These are phyloP conservation scores for Ananas comosus DNA, from an alignment of 176 grass and related monocot genomes.

Conservation along the genomic window DNA sequence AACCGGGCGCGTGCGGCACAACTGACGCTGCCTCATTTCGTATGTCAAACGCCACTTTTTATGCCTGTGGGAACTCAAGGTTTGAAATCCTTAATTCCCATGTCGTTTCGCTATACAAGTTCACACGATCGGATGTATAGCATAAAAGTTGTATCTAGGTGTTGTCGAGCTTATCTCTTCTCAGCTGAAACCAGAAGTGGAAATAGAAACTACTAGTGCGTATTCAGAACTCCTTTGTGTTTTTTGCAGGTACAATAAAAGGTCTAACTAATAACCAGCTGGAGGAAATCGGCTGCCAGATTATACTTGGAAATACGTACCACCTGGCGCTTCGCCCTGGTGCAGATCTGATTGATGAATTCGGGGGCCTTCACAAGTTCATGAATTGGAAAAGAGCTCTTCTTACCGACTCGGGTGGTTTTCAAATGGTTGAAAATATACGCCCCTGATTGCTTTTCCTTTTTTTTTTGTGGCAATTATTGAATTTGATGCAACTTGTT, in stretches of 20 bases:
- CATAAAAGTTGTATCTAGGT: neutral
- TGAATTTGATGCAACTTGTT: neutral
- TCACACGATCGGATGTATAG: neutral
- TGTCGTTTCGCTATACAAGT: slow-evolving; percentile 10
- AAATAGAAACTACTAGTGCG: neutral
- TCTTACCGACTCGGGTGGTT: slow-evolving; percentile 95
- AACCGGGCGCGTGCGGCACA: slow-evolving; percentile 80
- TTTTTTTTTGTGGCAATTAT: neutral
- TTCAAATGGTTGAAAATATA: slow-evolving; percentile 77
- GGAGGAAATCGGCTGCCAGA: slow-evolving; percentile 87
- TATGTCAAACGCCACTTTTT: slow-evolving; percentile 89
- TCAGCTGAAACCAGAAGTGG: neutral
- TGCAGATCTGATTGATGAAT: slow-evolving; percentile 77
- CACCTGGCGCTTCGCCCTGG: slow-evolving; percentile 91
- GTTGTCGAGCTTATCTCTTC: neutral
- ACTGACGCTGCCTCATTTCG: slow-evolving; percentile 84
- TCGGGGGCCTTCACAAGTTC: slow-evolving; percentile 93
- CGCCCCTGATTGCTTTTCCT: slow-evolving; percentile 16
- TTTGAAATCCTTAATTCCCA: slow-evolving; percentile 14
- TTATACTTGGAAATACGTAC: slow-evolving; percentile 97
- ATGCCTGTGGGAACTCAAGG: slow-evolving; percentile 99
- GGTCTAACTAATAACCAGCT: slow-evolving; percentile 85
- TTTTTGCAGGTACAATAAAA: slow-evolving; percentile 81
- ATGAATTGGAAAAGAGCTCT: slow-evolving; percentile 99
- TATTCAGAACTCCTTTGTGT: neutral